phyloP scores from a whole-genome alignment of 768 basidiomycete genomes.

The Trametes elegans region DNA sequence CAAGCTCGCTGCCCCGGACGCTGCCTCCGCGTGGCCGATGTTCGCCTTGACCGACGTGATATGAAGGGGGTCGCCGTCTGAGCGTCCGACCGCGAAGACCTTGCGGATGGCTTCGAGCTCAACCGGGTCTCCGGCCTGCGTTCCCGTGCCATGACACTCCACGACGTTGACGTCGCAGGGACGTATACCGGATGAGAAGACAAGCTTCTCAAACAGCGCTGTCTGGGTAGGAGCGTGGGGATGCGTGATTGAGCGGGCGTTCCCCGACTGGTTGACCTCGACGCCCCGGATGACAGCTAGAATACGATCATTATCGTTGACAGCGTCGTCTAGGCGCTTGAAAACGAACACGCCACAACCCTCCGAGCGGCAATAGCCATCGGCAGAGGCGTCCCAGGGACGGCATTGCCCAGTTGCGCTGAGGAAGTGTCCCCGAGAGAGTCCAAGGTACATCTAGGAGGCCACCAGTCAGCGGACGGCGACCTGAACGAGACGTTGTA shows the following conservation, averaged over 20 bases:
- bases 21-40: constrained; percentile 74
- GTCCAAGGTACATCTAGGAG: constrained; percentile 62
- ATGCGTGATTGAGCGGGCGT: constrained; percentile 67
- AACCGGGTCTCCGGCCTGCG: constrained; percentile 65
- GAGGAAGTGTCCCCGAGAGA: constrained; percentile 69
- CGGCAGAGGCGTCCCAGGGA: constrained; percentile 67
- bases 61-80: constrained; percentile 50
- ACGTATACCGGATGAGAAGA: constrained; percentile 44
- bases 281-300: constrained; percentile 66
- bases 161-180: constrained; percentile 54
- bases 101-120: constrained; percentile 63
- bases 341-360: constrained; percentile 71
- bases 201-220: constrained; percentile 48
- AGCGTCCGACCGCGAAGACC: constrained; percentile 46
- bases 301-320: constrained; percentile 64
- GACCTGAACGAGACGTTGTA: neutral
- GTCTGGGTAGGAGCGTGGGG: constrained; percentile 65
- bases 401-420: constrained; percentile 67
- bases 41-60: constrained; percentile 72
- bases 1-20: constrained; percentile 69
- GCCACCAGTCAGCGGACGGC: neutral
- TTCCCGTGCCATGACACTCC: constrained; percentile 73
- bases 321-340: constrained; percentile 66
- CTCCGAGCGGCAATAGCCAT: constrained; percentile 71
- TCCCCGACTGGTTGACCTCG: constrained; percentile 71